Evolutionary conservation across 179 eudicot species (phyloP), one percentile per base, ranked within the genome.

Genomic region (Carnegiea gigantea): DNA sequence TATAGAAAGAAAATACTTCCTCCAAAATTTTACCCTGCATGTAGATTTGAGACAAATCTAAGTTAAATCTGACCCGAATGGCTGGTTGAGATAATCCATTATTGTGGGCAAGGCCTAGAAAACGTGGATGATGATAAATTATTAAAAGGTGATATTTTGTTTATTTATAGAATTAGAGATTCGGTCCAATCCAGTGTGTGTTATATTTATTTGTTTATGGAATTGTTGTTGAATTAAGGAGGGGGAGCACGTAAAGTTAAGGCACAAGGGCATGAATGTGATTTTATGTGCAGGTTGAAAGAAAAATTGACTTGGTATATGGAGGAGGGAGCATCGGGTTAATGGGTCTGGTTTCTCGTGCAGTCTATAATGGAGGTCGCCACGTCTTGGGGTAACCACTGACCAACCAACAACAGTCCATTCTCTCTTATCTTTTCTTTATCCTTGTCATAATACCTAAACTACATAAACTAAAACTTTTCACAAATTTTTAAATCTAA

Each of bases 261-360:
- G 10, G 28, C 5, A 15, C 4, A 54, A 20, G 36, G 36, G 36
- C 3, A 54, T 14, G 30, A 6, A 44, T 14, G 20, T 30, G 21
- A 21, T 15, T 48, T 8, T 3, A 51, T 18, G 2, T 88, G 84
- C 81, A 94, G 98, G 92, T 94, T 33, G 85, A 92, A 73, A 92
- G 90, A 81, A 92, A 94, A 83, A 94, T 94, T 21, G 68, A 62
- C 68, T 62, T 62, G 68, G 68, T 62, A 10, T 62, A 62, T 62
- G 68, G 68, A 62, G 98, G 98, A 79, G 98, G 98, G 11, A 94
- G 98, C 93, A 91, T 94, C 70, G 98, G 98, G 8, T 85, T 94
- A 65, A 94, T 94, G 98, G 98, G 98, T 38, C 82, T 94, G 88
- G 92, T 94, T 68, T 94, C 98, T 77, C 95, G 90, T 84, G 98